phyloP scores from a whole-genome alignment of 768 basidiomycete genomes.

The Auricularia auricula-judae region DNA sequence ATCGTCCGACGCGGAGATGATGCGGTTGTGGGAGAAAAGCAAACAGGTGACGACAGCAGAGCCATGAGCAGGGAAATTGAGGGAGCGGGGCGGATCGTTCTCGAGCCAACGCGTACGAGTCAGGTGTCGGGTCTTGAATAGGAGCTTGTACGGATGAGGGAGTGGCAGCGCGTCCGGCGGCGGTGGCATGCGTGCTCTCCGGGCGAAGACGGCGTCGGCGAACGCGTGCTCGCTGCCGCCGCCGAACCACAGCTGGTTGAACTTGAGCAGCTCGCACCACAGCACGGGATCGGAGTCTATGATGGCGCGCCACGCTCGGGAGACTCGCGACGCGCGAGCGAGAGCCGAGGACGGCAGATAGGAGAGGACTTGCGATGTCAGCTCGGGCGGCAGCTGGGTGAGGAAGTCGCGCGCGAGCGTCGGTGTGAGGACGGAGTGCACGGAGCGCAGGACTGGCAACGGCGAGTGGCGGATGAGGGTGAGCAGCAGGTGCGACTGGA shows the following conservation, averaged over 20 bases:
- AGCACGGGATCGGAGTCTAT: slow-evolving; percentile 85
- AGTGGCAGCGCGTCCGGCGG: slow-evolving; percentile 46
- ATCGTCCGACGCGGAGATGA: slow-evolving; percentile 95
- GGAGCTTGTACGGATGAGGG: slow-evolving; percentile 81
- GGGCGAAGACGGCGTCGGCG: slow-evolving; percentile 55
- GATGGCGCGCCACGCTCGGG: slow-evolving; percentile 79
- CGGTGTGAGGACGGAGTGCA: slow-evolving; percentile 81
- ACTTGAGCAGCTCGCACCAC: slow-evolving; percentile 80
- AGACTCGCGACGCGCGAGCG: slow-evolving; percentile 80
- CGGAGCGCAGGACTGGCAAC: slow-evolving; percentile 78
- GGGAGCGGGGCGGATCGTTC: slow-evolving; percentile 59
- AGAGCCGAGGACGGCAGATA: slow-evolving; percentile 76
- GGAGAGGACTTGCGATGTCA: slow-evolving; percentile 80
- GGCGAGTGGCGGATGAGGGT: slow-evolving; percentile 87
- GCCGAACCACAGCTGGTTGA: slow-evolving; percentile 83
- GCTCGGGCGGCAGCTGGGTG: slow-evolving; percentile 81
- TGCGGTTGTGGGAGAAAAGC: slow-evolving; percentile 86
- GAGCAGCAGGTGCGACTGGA: slow-evolving; percentile 91
- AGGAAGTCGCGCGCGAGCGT: slow-evolving; percentile 93
- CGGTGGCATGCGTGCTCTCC: slow-evolving; percentile 35
- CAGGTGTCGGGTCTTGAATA: slow-evolving; percentile 85
- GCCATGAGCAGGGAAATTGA: slow-evolving; percentile 81
- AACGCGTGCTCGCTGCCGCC: slow-evolving; percentile 75
- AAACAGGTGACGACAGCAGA: slow-evolving; percentile 91
- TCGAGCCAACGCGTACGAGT: slow-evolving; percentile 73